Percentiles rank a stretch among this genome's conserved stretches.
Conservation (phyloP, 192 early-diverging fungal genomes). For the Allomyces macrogynus region DNA sequence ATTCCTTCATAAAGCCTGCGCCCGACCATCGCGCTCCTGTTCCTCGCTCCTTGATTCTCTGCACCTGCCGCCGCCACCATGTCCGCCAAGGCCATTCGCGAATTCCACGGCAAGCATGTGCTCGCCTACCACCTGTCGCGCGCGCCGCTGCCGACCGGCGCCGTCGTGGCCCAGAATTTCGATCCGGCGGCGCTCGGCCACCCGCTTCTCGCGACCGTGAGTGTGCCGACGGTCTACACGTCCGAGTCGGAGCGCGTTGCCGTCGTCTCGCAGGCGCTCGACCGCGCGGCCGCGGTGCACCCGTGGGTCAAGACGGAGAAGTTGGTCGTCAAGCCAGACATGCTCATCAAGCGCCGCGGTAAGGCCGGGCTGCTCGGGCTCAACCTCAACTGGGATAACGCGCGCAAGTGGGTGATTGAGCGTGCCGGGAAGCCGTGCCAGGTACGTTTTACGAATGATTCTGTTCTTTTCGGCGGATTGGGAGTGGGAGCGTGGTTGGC, state of each 20-base stretch:
- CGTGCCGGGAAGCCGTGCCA: conserved; percentile 70
- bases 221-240: conserved; percentile 5
- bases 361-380: conserved; percentile 87
- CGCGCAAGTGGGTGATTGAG: conserved; percentile 74
- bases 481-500: background rate
- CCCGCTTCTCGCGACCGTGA: background rate
- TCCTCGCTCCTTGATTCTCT: no score
- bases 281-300: conserved; percentile 48
- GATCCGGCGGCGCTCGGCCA: conserved; percentile 25
- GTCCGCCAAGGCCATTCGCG: conserved; percentile 82
- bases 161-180: conserved; percentile 36
- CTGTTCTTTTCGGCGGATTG: background rate
- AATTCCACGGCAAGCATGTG: conserved; percentile 95
- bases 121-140: conserved; percentile 70
- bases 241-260: conserved; percentile 28
- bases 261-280: conserved; percentile 43
- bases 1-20: no score
- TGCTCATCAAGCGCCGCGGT: conserved; percentile 92
- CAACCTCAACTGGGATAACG: conserved; percentile 72
- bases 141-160: conserved; percentile 34
- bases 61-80: conserved; percentile 14
- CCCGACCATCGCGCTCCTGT: no score
- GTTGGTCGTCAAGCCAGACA: conserved; percentile 94
- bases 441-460: background rate
- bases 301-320: conserved; percentile 67